Percentiles rank a stretch among this genome's conserved stretches.
Conservation (phyloP, 768 basidiomycete genomes). For the Suillus luteus region DNA sequence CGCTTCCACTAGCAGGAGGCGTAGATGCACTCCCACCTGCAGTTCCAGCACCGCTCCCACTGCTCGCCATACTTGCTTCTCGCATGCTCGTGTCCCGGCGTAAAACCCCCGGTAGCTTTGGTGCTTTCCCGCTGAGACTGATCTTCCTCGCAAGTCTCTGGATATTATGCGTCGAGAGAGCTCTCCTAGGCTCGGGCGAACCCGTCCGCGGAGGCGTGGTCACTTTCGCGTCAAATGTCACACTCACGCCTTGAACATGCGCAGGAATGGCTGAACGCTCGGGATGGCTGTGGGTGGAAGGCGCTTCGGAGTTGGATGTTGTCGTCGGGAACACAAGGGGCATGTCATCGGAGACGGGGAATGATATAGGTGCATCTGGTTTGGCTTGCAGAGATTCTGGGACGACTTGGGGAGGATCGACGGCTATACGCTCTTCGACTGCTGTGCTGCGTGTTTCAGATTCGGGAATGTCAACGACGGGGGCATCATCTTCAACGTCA, state of each 20-base stretch:
- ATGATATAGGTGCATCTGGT: constrained; percentile 28
- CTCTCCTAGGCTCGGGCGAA: constrained; percentile 75
- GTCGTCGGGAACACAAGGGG: constrained; percentile 32
- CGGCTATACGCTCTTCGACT: constrained; percentile 12
- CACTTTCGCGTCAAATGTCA: constrained; percentile 67
- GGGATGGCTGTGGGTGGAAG: constrained; percentile 29
- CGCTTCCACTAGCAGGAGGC: constrained; percentile 27
- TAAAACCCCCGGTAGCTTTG: constrained; percentile 30
- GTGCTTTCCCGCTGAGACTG: constrained; percentile 44
- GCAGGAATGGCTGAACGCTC: constrained; percentile 9
- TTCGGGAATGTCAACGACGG: constrained; percentile 23
- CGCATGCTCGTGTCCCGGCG: constrained; percentile 31
- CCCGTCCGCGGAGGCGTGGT: constrained; percentile 63
- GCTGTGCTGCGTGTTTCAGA: constrained; percentile 28
- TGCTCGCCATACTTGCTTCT: constrained; percentile 23
- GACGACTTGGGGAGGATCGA: constrained; percentile 21
- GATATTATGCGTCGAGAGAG: constrained; percentile 84
- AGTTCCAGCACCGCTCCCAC: background rate
- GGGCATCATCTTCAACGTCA: constrained; percentile 14
- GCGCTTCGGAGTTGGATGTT: constrained; percentile 31
- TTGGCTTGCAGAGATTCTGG: constrained; percentile 17
- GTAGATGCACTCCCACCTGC: background rate
- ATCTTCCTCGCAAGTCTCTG: constrained; percentile 76
- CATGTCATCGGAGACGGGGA: constrained; percentile 37
- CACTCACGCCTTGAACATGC: constrained; percentile 40